Evolutionary conservation across 768 basidiomycete genomes (phyloP).

Genomic region (Lepiota venenata): DNA sequence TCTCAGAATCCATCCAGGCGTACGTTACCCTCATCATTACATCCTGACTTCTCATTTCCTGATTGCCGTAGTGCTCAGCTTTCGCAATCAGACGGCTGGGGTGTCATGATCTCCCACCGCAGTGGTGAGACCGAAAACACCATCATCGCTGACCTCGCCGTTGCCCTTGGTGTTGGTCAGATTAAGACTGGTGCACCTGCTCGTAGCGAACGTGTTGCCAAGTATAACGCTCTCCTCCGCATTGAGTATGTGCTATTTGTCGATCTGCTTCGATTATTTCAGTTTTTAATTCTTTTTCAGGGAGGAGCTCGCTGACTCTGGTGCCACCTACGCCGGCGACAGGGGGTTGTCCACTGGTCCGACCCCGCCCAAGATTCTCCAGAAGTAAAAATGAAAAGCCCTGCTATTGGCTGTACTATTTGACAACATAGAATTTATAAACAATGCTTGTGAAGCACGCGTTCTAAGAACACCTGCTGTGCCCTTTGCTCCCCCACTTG

Average conservation of each 20-base stretch:
- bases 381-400: slow-evolving; percentile 43
- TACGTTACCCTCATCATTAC: slow-evolving; percentile 39
- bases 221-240: slow-evolving; percentile 87
- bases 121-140: slow-evolving; percentile 99
- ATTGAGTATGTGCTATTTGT: slow-evolving; percentile 64
- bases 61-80: slow-evolving; percentile 74
- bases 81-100: slow-evolving; percentile 94
- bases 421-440: background rate
- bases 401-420: background rate
- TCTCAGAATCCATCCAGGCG: slow-evolving; percentile 99
- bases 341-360: slow-evolving; percentile 78
- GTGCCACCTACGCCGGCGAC: slow-evolving; percentile 70
- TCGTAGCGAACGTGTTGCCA: slow-evolving; percentile 93
- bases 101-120: slow-evolving; percentile 99
- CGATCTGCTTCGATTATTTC: background rate
- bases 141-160: slow-evolving; percentile 91
- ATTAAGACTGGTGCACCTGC: slow-evolving; percentile 99
- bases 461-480: too few relatives aligned
- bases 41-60: background rate
- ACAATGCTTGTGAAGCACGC: background rate
- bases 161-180: slow-evolving; percentile 89
- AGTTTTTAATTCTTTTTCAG: slow-evolving; percentile 12
- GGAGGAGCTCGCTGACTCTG: slow-evolving; percentile 59
- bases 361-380: slow-evolving; percentile 66
- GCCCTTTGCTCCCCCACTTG: too few relatives aligned